Conservation (phyloP, 73 alveolate species). For the Symbiodinium natans region DNA sequence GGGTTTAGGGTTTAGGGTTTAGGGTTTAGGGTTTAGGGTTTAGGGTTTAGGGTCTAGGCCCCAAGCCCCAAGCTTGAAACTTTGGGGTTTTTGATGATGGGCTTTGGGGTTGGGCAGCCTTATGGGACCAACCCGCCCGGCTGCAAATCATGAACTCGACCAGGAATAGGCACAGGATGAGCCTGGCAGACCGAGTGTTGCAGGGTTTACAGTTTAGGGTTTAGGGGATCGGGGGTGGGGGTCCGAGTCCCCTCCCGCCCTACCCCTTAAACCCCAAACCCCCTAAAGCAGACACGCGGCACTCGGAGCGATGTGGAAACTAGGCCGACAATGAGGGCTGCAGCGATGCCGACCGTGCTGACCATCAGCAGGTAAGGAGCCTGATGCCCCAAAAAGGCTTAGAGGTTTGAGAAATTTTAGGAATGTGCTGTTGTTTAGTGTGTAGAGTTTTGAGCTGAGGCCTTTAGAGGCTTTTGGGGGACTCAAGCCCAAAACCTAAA, state of each 20-base stretch:
- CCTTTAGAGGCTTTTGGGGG: neutral
- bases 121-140: too few species aligned
- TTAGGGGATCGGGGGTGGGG: neutral
- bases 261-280: too few species aligned
- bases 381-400: neutral
- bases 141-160: constrained; percentile 25
- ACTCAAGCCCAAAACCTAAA: neutral
- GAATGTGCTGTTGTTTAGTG: neutral
- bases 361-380: constrained; percentile 35
- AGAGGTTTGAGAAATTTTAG: neutral
- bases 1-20: too few species aligned
- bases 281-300: neutral
- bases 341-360: neutral
- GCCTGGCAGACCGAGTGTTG: neutral
- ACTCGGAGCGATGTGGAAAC: neutral
- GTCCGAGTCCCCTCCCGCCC: too few species aligned
- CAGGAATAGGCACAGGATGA: constrained; percentile 17
- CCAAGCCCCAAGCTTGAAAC: too few species aligned
- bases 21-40: too few species aligned
- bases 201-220: too few species aligned
- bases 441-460: neutral
- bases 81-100: too few species aligned
- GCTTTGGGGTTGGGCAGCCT: too few species aligned
- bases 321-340: constrained; percentile 3
- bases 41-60: too few species aligned